phyloP scores from a whole-genome alignment of 331 rosid genomes.

The Malus hybrid region DNA sequence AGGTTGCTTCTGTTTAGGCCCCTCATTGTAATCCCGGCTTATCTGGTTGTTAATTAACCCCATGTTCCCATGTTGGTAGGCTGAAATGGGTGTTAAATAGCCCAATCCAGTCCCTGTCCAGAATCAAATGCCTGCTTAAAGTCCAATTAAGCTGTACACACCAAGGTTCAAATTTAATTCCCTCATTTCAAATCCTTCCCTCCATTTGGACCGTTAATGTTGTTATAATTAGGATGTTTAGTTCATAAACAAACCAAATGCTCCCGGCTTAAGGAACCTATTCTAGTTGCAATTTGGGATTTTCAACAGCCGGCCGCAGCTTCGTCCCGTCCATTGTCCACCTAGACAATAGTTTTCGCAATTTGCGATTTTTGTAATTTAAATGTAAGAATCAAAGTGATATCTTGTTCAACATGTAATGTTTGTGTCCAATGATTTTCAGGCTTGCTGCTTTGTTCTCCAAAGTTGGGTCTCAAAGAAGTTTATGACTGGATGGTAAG shows the following conservation, averaged over 20 bases:
- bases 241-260: not conserved
- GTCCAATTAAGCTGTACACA: too few species aligned
- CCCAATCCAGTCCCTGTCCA: too few species aligned
- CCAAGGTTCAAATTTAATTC: not conserved
- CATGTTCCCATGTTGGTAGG: too few species aligned
- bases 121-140: too few species aligned
- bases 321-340: not conserved
- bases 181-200: not conserved
- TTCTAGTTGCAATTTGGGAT: not conserved
- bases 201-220: not conserved
- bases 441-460: slow-evolving; percentile 92
- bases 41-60: too few species aligned
- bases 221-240: not conserved
- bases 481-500: slow-evolving; percentile 95
- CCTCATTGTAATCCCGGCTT: too few species aligned
- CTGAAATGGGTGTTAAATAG: too few species aligned
- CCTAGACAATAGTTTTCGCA: not conserved
- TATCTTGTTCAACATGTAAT: not conserved
- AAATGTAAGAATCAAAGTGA: not conserved
- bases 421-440: slow-evolving; percentile 11
- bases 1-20: too few species aligned
- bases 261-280: not conserved
- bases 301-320: not conserved
- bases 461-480: slow-evolving; percentile 96
- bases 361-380: not conserved